These are phyloP conservation scores for Neostapfia colusana DNA, from an alignment of 176 grass and related monocot species.

Conservation along the genomic window DNA sequence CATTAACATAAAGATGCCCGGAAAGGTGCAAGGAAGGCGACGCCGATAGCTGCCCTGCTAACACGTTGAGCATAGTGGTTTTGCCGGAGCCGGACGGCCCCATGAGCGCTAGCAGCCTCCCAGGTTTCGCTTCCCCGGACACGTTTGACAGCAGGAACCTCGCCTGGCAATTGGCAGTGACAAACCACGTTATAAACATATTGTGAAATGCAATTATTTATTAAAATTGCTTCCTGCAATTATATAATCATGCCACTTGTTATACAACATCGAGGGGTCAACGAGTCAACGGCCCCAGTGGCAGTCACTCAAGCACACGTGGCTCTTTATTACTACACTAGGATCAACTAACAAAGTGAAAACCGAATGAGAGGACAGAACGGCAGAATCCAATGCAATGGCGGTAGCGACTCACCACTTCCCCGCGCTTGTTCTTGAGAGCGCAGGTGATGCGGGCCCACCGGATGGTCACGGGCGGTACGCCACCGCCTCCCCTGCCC, in stretches of 20 bases:
- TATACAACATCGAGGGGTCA: not conserved
- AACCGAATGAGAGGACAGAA: not conserved
- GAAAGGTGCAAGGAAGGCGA: slow-evolving; percentile 73
- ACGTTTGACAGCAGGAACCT: slow-evolving; percentile 85
- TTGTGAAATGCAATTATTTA: not conserved
- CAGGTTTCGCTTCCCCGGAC: slow-evolving; percentile 74
- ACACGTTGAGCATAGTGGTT: slow-evolving; percentile 88
- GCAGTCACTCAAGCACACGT: not conserved
- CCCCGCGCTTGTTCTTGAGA: slow-evolving; percentile 71
- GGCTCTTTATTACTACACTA: not conserved
- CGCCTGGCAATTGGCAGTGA: slow-evolving; percentile 47
- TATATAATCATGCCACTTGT: not conserved
- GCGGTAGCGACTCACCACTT: slow-evolving; percentile 42
- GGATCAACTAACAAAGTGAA: not conserved
- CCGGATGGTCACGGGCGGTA: slow-evolving; percentile 62
- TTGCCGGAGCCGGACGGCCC: slow-evolving; percentile 89
- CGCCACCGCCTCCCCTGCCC: slow-evolving; percentile 20
- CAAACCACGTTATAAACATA: not conserved
- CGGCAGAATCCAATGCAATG: slow-evolving; percentile 7
- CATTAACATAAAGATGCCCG: slow-evolving; percentile 62
- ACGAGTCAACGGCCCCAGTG: slow-evolving; percentile 12
- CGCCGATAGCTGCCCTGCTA: slow-evolving; percentile 73
- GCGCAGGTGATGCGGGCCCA: slow-evolving; percentile 77
- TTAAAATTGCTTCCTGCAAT: not conserved
- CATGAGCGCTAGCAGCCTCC: slow-evolving; percentile 83